Conservation (phyloP, 352 stramenopile genomes). For the Phytophthora melonis region DNA sequence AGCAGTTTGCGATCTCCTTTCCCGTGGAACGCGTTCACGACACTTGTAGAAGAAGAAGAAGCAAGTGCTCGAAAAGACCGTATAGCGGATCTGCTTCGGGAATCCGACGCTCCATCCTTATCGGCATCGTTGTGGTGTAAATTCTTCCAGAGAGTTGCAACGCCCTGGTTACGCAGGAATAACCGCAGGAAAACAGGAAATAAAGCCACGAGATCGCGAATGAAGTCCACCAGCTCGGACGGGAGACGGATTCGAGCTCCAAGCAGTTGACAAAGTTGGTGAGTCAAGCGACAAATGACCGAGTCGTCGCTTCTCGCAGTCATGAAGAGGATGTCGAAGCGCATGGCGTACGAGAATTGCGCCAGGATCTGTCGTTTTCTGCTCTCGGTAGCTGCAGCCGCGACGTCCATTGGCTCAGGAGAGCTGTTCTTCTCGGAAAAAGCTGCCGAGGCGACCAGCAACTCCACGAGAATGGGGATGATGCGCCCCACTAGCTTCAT, state of each 20-base stretch:
- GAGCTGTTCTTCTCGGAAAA: slow-evolving; percentile 35
- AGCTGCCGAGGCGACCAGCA: slow-evolving; percentile 44
- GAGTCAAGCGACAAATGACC: slow-evolving; percentile 44
- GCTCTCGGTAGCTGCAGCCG: neutral
- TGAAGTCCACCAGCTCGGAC: slow-evolving; percentile 44
- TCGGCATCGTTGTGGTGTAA: slow-evolving; percentile 42
- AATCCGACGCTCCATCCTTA: slow-evolving; percentile 8
- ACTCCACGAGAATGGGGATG: slow-evolving; percentile 48
- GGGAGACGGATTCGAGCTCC: slow-evolving; percentile 47
- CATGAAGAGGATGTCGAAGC: slow-evolving; percentile 53
- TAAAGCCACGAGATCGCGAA: slow-evolving; percentile 51
- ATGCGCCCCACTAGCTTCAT: slow-evolving; percentile 44
- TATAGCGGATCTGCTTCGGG: slow-evolving; percentile 6
- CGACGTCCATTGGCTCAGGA: neutral
- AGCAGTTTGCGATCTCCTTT: slow-evolving; percentile 25
- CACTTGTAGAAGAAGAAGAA: slow-evolving; percentile 8
- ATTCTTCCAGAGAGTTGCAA: slow-evolving; percentile 56
- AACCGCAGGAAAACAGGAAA: slow-evolving; percentile 47
- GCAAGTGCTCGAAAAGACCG: slow-evolving; percentile 22
- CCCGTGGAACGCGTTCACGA: slow-evolving; percentile 14
- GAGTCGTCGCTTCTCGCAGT: slow-evolving; percentile 48
- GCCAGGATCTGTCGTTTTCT: slow-evolving; percentile 43
- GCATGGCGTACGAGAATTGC: slow-evolving; percentile 43
- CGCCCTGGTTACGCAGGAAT: slow-evolving; percentile 58
- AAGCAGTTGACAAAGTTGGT: slow-evolving; percentile 63